Base-by-base conservation (phyloP, 1,139 yeast genomes). In the Kodamaea suecica region DNA sequence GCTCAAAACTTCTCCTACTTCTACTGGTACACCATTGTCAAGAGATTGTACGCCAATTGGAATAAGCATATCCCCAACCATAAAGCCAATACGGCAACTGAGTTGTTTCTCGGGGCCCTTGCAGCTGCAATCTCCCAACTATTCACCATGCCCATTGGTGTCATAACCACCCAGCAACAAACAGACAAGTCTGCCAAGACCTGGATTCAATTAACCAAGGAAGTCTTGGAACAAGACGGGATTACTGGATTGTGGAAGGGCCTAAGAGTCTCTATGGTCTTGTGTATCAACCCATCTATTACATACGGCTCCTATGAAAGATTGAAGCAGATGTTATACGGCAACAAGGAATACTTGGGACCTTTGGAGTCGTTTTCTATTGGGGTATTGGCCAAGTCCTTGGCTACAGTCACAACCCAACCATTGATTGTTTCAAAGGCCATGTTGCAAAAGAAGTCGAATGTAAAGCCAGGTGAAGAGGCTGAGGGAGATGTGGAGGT, bases 71-170 rank as follows among this genome's bases (percentile, higher is more conserved):
- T 60, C 9, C 61, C 70, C 14, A 62, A 70, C 40, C 58, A 61
- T 47, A 54, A 57, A 47, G 62, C 77, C 48, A 67, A 76, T 31
- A 84, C 95, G 1, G 66, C 78, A 2, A 78, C 78, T 43, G 95
- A 87, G 57, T 72, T 86, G 44, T 60, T 76, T n/a, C 66, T 87
- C 32, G 95, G 95, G 1, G 88, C 94, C 2, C 60, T 80, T 36
- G 95, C 95, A 3, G 95, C 95, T 5, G 87, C 94, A 0, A 67
- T 85, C 28, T 86, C 95, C 4, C 95, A 86, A 58, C 48, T 85
- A 41, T 81, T 85, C 57, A 85, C 95, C 19, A 81, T 81, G 63
- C 95, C 95, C 10, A 80, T 86, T 38, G 77, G 84, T 16, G 94
- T 86, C 10, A 75, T 86, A 32, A 82, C 95, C 12, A 85, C 95